Percentiles rank a stretch among this genome's conserved stretches.
phyloP scores from a whole-genome alignment of 2,329 filamentous ascomycete genomes.

The Epichloe elymi region DNA sequence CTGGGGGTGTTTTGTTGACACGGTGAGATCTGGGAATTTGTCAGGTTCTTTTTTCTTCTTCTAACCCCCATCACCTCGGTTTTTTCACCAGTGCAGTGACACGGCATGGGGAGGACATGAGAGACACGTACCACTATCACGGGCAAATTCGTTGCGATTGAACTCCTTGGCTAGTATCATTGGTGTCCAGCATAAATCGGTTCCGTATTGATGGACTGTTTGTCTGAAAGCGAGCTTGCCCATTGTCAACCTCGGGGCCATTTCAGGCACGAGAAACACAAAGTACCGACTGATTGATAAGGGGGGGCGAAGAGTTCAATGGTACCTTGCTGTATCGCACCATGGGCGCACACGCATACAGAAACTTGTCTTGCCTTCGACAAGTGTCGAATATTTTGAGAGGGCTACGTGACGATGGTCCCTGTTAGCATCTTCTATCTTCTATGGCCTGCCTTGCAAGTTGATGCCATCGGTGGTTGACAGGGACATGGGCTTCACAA shows the following conservation, averaged over 20 bases:
- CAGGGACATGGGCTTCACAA: not conserved
- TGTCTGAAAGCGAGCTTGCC: constrained; percentile 53
- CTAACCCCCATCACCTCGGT: too few relatives aligned
- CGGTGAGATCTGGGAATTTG: constrained; percentile 40
- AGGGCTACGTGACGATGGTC: constrained; percentile 25
- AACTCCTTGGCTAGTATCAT: constrained; percentile 62
- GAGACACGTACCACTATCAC: constrained; percentile 39
- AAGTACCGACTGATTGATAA: not conserved
- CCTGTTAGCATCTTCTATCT: not conserved
- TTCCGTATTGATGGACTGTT: constrained; percentile 49
- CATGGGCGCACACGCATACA: constrained; percentile 54
- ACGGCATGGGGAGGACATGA: too few relatives aligned
- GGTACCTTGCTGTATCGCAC: constrained; percentile 48
- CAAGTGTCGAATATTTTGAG: constrained; percentile 46
- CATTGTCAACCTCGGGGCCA: constrained; percentile 4
- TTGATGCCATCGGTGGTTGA: too few relatives aligned
- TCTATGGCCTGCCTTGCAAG: not conserved
- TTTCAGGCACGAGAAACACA: not conserved
- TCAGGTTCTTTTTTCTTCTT: not conserved
- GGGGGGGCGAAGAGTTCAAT: not conserved
- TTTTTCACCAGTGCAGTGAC: too few relatives aligned
- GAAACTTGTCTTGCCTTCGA: constrained; percentile 35
- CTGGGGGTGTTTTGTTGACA: constrained; percentile 37
- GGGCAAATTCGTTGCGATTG: constrained; percentile 45
- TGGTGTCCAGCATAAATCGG: constrained; percentile 57